phyloP scores from a whole-genome alignment of 192 early-diverging fungal genomes.

The Neocallimastix lanati region DNA sequence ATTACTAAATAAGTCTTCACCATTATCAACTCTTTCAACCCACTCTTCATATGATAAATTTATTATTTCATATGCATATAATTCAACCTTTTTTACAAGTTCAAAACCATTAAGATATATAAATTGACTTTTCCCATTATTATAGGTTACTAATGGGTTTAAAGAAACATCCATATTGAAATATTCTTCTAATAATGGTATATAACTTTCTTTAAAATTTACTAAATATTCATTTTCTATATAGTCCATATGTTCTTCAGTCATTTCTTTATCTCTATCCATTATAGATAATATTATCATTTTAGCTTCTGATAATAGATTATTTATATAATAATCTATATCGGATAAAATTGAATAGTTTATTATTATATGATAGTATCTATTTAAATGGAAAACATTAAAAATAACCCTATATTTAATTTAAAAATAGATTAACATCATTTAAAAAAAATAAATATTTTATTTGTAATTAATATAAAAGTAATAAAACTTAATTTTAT shows the following conservation, averaged over 20 bases:
- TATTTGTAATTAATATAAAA: not conserved
- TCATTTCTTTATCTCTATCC: not conserved
- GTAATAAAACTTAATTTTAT: not conserved
- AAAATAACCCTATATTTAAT: not conserved
- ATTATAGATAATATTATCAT: not conserved
- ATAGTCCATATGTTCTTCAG: not conserved
- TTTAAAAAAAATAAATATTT: not conserved
- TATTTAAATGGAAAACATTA: not conserved
- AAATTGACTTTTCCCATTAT: not conserved
- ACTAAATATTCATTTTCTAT: not conserved
- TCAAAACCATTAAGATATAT: not conserved
- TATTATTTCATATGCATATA: not conserved
- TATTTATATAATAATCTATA: not conserved
- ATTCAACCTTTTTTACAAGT: not conserved
- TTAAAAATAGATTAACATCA: not conserved
- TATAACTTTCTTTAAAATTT: not conserved
- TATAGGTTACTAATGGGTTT: not conserved
- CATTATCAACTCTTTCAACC: not conserved
- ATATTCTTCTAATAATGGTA: not conserved
- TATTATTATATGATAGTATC: not conserved
- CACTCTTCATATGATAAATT: not conserved
- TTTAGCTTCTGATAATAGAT: not conserved
- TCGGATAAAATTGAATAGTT: not conserved
- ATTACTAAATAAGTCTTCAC: not conserved
- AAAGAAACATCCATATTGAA: not conserved